Evolutionary conservation across 495 filamentous ascomycete genomes (phyloP), one percentile per base, ranked within the genome.

Genomic region (Neurospora tetraspora): DNA sequence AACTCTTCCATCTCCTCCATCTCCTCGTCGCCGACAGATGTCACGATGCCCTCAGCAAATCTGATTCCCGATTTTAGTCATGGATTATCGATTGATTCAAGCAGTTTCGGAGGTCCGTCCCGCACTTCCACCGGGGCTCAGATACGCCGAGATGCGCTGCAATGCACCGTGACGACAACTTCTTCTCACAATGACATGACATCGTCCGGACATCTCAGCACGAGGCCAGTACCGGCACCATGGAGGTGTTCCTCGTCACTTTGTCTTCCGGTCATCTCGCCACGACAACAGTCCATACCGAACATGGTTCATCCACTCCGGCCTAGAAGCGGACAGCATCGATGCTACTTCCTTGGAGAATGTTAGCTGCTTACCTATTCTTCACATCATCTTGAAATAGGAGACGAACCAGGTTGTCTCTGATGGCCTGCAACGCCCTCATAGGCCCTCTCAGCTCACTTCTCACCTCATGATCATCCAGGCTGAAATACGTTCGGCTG

Each of bases 211-310:
- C n/a, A n/a, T n/a, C n/a, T n/a, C n/a, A 59, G 47, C 23, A 20
- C 23, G 23, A 59, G 47, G 5, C n/a, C n/a, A n/a, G n/a, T n/a
- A n/a, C 10, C 10, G n/a, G 10, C n/a, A 53, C n/a, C 45, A 53
- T 5, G 20, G 45, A 59, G 5, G 20, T 59, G n/a, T 14, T 16
- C 53, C 23, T 65, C 53, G 16, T 65, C 53, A 65, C 27, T 4
- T 9, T 16, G 27, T 4, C 12, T 31, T 34, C 53, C 27, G 5
- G 45, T 68, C 71, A 5, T 74, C 72, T 12, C 71, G 40, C 73
- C 73, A 76, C 8, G 59, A 71, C 10, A 77, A n/a, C 6, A 76
- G 14, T 36, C 74, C 76, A 70, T 74, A 72, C 27, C 69, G 53
- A 65, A 74, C 10, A 14, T 69, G 23, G 8, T 11, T 39, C 4